These are phyloP conservation scores for Ustilago tritici DNA, from an alignment of 1,284 basidiomycete species.

Conservation along the genomic window DNA sequence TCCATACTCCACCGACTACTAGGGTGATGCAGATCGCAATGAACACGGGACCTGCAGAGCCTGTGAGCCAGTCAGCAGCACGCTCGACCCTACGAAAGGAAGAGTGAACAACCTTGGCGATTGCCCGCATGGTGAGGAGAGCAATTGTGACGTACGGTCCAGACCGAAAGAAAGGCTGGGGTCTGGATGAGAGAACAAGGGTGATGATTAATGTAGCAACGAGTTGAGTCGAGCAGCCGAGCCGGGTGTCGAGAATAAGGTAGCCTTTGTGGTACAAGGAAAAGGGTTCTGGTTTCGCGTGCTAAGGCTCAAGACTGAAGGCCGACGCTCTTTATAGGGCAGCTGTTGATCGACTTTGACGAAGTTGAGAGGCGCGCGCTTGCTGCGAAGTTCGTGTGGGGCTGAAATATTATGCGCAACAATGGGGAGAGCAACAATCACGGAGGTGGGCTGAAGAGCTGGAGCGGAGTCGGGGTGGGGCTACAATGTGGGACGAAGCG, in stretches of 20 bases:
- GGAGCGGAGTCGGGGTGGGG: slow-evolving; percentile 7
- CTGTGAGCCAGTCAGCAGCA: slow-evolving; percentile 82
- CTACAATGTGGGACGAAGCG: neutral
- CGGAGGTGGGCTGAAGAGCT: neutral
- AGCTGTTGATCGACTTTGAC: too few relatives aligned
- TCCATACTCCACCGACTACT: slow-evolving; percentile 77
- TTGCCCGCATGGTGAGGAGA: slow-evolving; percentile 49
- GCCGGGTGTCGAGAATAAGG: too few relatives aligned
- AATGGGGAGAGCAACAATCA: too few relatives aligned
- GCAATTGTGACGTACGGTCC: neutral
- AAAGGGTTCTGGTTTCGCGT: too few relatives aligned
- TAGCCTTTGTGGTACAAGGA: too few relatives aligned
- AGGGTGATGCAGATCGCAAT: slow-evolving; percentile 78
- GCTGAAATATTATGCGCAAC: too few relatives aligned
- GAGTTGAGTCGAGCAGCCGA: neutral
- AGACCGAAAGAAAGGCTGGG: neutral
- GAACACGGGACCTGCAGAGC: slow-evolving; percentile 90
- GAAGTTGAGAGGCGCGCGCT: too few relatives aligned
- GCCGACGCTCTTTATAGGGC: too few relatives aligned
- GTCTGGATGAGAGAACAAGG: neutral
- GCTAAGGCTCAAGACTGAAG: too few relatives aligned
- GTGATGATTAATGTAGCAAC: neutral
- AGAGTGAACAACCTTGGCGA: slow-evolving; percentile 76
- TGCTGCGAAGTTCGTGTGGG: too few relatives aligned
- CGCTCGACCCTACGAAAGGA: slow-evolving; percentile 87